Percentiles rank a stretch among this genome's conserved stretches.
These are phyloP conservation scores for Oryza punctata DNA, from an alignment of 176 grass and related monocot genomes.

Conservation along the genomic window DNA sequence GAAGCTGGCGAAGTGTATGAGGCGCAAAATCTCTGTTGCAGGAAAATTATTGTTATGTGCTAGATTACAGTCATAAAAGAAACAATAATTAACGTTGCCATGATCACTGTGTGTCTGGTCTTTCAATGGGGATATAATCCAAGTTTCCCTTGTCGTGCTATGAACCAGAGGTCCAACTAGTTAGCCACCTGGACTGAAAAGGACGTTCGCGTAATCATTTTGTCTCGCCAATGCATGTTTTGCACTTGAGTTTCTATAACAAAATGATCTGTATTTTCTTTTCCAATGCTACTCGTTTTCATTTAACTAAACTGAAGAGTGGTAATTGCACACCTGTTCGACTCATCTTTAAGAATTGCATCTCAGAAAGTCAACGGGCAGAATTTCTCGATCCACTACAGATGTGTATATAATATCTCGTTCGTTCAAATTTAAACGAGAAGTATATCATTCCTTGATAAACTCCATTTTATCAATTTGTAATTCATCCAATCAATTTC, in stretches of 20 bases:
- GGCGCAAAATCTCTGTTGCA: neutral
- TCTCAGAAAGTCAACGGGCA: constrained; percentile 1
- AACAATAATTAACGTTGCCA: neutral
- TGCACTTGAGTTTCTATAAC: neutral
- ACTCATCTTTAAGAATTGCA: neutral
- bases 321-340: neutral
- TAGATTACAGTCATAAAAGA: neutral
- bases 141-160: neutral
- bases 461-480: neutral
- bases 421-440: neutral
- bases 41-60: neutral
- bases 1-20: neutral
- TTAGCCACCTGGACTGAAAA: neutral
- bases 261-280: neutral
- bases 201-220: neutral
- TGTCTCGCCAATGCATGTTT: neutral
- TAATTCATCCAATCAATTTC: neutral
- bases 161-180: neutral
- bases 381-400: neutral
- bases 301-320: neutral
- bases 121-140: neutral
- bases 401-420: neutral
- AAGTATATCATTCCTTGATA: neutral
- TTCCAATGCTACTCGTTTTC: neutral
- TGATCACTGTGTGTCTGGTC: neutral